Evolutionary conservation across 148 eudicot species (phyloP), one percentile per base, ranked within the genome.

Genomic region (Rhododendron griersonianum): DNA sequence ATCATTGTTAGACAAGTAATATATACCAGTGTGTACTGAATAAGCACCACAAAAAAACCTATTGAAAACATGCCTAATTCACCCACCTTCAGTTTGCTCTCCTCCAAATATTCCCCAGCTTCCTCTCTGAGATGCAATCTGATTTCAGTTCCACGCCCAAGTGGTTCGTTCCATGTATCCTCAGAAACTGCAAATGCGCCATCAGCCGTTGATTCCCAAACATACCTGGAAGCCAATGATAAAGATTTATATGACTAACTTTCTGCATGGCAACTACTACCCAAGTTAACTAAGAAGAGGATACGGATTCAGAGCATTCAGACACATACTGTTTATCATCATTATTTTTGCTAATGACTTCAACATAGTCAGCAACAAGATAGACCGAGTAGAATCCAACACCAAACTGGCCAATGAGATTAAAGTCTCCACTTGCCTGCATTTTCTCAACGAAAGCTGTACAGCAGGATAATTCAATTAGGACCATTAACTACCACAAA

Each of bases 121-220:
- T 97, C 99, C 47, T 97, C 99, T 57, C 96, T 91, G 23, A 97
- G 98, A 87, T 97, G 99, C 88, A 97, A 93, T 90, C 96, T 97
- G 85, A 97, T 97, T 91, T 97, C 99, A 85, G 99, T 95, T 85
- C 99, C 99, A 87, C 99, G 99, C 5, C 98, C 99, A 80, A 97
- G 96, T 83, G 99, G 99, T 84, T 97, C 99, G 81, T 97, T 97
- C 98, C 96, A 94, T 23, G 85, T 87, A 84, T 97, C 99, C 90
- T 97, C 99, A 7, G 99, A 97, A 88, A 97, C 91, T 2, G 99
- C 99, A 87, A 97, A 97, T 35, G 98, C 92, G 5, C 99, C 99
- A 91, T 97, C 99, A 90, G 99, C 99, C 93, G 94, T 95, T 21
- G 99, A 97, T 87, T 97, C 99, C 99, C 99, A 97, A 2, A 97